phyloP scores from a whole-genome alignment of 345 rosid genomes.

The Populus davidiana region DNA sequence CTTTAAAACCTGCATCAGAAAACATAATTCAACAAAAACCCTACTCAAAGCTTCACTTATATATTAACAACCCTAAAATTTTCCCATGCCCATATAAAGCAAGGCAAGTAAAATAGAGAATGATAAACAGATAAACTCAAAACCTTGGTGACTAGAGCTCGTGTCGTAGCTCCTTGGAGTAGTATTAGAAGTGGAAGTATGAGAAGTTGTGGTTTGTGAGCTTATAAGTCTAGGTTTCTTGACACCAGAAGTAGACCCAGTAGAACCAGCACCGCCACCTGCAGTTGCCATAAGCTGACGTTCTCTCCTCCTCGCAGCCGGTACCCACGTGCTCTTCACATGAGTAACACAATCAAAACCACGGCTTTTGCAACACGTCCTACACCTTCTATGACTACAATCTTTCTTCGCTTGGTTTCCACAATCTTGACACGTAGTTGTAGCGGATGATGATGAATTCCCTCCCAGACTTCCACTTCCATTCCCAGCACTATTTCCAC shows the following conservation, averaged over 20 bases:
- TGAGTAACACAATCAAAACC: conserved; percentile 89
- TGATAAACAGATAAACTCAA: not conserved
- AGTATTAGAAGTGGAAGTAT: conserved; percentile 82
- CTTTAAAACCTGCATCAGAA: conserved; percentile 60
- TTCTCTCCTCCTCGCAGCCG: conserved; percentile 85
- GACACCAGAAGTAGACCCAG: conserved; percentile 71
- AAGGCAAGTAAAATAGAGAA: not conserved
- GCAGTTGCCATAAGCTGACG: conserved; percentile 57
- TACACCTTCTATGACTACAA: conserved; percentile 74
- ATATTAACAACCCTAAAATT: not conserved
- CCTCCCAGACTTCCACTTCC: not conserved
- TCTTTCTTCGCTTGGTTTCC: conserved; percentile 99
- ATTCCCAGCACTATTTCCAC: conserved; percentile 34
- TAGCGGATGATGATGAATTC: conserved; percentile 40
- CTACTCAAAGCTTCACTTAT: conserved; percentile 17
- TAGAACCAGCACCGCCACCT: conserved; percentile 51
- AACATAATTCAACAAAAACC: conserved; percentile 17
- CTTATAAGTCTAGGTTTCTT: conserved; percentile 74
- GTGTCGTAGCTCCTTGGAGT: conserved; percentile 93
- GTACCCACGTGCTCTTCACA: conserved; percentile 98
- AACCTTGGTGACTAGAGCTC: conserved; percentile 88
- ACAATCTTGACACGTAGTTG: conserved; percentile 93
- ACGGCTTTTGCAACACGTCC: conserved; percentile 94
- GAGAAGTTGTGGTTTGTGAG: conserved; percentile 75
- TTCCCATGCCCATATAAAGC: not conserved